These are phyloP conservation scores for Candida sp. DNA, from an alignment of 1,139 yeast genomes.

Conservation along the genomic window DNA sequence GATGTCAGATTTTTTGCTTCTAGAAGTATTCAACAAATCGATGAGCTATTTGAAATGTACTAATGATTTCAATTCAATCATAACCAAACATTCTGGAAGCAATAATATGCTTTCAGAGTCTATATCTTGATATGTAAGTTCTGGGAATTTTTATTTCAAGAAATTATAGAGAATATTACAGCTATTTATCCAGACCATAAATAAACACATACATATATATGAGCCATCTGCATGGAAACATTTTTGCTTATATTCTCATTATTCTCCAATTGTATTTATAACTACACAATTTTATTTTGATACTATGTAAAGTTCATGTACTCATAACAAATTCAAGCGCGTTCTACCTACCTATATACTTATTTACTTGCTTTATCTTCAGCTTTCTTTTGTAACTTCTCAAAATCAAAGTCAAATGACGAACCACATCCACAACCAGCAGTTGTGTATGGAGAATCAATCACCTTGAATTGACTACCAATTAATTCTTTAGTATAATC, in stretches of 20 bases:
- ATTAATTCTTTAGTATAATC: constrained; percentile 92
- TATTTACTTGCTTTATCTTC: constrained; percentile 7
- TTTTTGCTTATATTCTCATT: not conserved
- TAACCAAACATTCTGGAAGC: not conserved
- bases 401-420: constrained; percentile 84
- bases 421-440: constrained; percentile 98
- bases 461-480: constrained; percentile 90
- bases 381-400: constrained; percentile 35
- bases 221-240: not conserved
- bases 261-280: not conserved
- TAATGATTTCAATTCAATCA: not conserved
- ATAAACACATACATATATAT: not conserved
- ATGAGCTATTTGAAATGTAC: constrained; percentile 14
- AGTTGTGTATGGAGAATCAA: constrained; percentile 86
- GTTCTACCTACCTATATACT: not conserved
- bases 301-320: not conserved
- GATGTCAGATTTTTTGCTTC: constrained; percentile 89
- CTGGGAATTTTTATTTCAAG: not conserved
- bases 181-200: not conserved
- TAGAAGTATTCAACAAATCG: constrained; percentile 47
- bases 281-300: not conserved
- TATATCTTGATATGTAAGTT: not conserved
- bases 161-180: not conserved
- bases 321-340: too few species aligned
- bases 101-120: not conserved